phyloP scores from a whole-genome alignment of 345 rosid species.

The Hibiscus mutabilis region DNA sequence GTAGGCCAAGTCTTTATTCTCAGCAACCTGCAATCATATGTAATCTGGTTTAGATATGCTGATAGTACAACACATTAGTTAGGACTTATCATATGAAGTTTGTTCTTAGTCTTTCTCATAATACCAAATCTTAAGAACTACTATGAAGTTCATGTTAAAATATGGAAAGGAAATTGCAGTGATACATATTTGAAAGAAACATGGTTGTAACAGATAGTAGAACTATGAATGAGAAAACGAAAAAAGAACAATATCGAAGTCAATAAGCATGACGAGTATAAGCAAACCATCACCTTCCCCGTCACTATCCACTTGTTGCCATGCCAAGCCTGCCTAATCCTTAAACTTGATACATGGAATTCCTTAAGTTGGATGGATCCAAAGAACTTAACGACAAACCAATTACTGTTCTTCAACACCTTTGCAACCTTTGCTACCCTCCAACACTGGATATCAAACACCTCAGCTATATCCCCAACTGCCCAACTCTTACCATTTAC shows the following conservation, averaged over 20 bases:
- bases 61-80: neutral
- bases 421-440: constrained; percentile 30
- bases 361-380: no score
- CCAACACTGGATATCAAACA: constrained; percentile 19
- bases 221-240: no score
- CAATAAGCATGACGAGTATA: no score
- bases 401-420: constrained; percentile 16
- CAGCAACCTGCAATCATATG: constrained; percentile 18
- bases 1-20: constrained; percentile 7
- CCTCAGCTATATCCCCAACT: no score
- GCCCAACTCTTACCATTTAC: neutral
- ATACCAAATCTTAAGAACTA: neutral
- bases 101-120: neutral
- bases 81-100: neutral
- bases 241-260: no score
- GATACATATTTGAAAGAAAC: no score
- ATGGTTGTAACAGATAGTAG: no score
- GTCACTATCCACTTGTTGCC: constrained; percentile 24
- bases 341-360: no score
- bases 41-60: no score
- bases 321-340: neutral
- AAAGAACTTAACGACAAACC: constrained; percentile 19
- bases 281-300: constrained; percentile 20
- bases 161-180: no score
- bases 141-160: no score